Base-by-base conservation (phyloP, 1,139 yeast species). In the Pichia terricola region DNA sequence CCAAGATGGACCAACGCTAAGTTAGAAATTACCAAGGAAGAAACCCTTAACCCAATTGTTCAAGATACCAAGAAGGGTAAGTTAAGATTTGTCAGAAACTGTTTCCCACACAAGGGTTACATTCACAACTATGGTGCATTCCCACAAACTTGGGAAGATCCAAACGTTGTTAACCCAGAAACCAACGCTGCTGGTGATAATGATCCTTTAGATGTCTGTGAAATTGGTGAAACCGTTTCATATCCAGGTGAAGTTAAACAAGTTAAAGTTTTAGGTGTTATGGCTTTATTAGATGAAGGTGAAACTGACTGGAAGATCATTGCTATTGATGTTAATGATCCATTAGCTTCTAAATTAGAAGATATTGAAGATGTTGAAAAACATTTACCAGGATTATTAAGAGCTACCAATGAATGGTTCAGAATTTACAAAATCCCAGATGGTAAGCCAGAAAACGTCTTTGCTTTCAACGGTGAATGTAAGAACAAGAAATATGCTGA, bases 71-170 rank as follows among this genome's bases (percentile, higher is more conserved):
- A 86, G 70, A 83, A 85, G 65, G 94, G 89, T 45, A 72, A 81
- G 61, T 79, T 84, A 50, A 74, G 96, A 64, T 87, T 79, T 55
- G 94, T 87, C 38, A 74, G 86, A 66, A 87, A 87, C 69, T 75
- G 87, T 58, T 87, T 85, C 76, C 96, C 96, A 36, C 83, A 78
- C 66, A 87, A 84, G 59, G 96, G 96, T 49, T 86, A 86, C 68
- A 77, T 89, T 53, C 95, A 84, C 69, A 87, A 86, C 70, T 87
- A 87, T 61, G 96, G 96, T 58, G 95, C 95, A 31, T 78, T 87
- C 70, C 95, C 96, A 44, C 95, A 86, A 66, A 87, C 96, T 32
- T 87, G 95, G 95, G 96, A 87, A 66, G 94, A 87, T 59, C 94
- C 94, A 47, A 77, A 77, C 54, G 63, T 61, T 39, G 63, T 68